A percentile compares a stretch with the other conserved stretches of the same genome.
These are phyloP conservation scores for Pontederia paniculata DNA, from an alignment of 176 grass and related monocot species.

Conservation along the genomic window DNA sequence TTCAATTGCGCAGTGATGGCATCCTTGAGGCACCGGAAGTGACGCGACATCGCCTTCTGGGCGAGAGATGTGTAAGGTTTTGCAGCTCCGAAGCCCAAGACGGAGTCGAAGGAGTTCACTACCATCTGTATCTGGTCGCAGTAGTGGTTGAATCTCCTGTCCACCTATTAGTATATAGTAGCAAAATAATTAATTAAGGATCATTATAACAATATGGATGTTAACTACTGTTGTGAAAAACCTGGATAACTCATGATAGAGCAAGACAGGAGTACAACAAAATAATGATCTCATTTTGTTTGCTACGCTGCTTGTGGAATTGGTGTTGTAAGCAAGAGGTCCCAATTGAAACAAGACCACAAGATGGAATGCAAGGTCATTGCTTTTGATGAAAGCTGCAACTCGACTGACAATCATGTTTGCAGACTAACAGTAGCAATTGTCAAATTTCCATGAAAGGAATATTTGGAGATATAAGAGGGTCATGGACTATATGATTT, in stretches of 20 bases:
- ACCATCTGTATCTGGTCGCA: slow-evolving; percentile 99
- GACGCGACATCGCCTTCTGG: slow-evolving; percentile 97
- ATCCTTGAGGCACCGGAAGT: slow-evolving; percentile 99
- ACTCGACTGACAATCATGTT: too few species aligned
- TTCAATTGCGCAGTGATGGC: slow-evolving; percentile 61
- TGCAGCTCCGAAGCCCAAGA: slow-evolving; percentile 93
- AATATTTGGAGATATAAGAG: too few species aligned
- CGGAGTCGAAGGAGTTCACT: slow-evolving; percentile 99
- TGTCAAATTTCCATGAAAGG: too few species aligned
- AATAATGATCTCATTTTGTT: too few species aligned
- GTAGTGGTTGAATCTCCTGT: slow-evolving; percentile 97
- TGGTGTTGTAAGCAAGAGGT: too few species aligned
- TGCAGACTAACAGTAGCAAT: too few species aligned
- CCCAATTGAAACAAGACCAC: too few species aligned
- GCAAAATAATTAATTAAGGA: background rate
- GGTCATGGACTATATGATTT: too few species aligned
- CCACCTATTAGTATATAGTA: slow-evolving; percentile 44
- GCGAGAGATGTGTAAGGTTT: slow-evolving; percentile 95
- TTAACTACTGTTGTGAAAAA: background rate
- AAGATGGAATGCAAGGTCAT: too few species aligned
- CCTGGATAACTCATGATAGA: background rate
- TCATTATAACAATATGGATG: slow-evolving; percentile 17
- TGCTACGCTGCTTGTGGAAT: too few species aligned
- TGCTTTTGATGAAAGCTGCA: too few species aligned
- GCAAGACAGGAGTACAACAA: too few species aligned